Percentiles rank a stretch among this genome's conserved stretches.
phyloP scores from a whole-genome alignment of 805 yeast genomes.

The Brettanomyces custersianus region DNA sequence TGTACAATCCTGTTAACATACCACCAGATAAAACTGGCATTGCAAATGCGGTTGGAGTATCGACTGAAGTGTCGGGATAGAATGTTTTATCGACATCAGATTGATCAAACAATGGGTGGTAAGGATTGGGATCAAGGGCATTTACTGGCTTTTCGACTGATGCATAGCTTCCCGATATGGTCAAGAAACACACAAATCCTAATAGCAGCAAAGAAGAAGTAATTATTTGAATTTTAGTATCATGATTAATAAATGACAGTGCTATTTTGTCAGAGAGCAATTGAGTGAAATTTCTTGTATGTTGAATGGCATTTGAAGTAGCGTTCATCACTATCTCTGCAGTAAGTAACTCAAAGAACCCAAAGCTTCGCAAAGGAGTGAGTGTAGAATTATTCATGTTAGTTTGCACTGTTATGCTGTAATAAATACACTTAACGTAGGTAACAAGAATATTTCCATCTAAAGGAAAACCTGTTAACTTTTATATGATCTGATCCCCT shows the following conservation, averaged over 20 bases:
- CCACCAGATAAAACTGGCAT: slow-evolving; percentile 38
- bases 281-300: background rate
- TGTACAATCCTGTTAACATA: slow-evolving; percentile 30
- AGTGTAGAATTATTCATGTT: too few relatives aligned
- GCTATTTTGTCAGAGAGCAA: slow-evolving; percentile 13
- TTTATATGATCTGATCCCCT: too few relatives aligned
- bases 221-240: slow-evolving; percentile 7
- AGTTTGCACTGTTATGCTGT: too few relatives aligned
- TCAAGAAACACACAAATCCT: too few relatives aligned
- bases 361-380: too few relatives aligned
- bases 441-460: too few relatives aligned
- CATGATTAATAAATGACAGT: slow-evolving; percentile 13
- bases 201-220: too few relatives aligned
- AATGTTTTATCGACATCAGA: slow-evolving; percentile 26
- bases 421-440: too few relatives aligned
- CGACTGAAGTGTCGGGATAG: slow-evolving; percentile 7
- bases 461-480: too few relatives aligned
- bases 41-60: slow-evolving; percentile 25
- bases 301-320: too few relatives aligned
- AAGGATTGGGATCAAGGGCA: slow-evolving; percentile 24
- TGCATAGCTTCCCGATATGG: slow-evolving; percentile 28
- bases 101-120: slow-evolving; percentile 34
- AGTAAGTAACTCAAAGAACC: too few relatives aligned
- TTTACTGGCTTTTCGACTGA: slow-evolving; percentile 24
- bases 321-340: too few relatives aligned